These are phyloP conservation scores for Myriosclerotinia scirpicola DNA, from an alignment of 2,329 filamentous ascomycete species.

Conservation along the genomic window DNA sequence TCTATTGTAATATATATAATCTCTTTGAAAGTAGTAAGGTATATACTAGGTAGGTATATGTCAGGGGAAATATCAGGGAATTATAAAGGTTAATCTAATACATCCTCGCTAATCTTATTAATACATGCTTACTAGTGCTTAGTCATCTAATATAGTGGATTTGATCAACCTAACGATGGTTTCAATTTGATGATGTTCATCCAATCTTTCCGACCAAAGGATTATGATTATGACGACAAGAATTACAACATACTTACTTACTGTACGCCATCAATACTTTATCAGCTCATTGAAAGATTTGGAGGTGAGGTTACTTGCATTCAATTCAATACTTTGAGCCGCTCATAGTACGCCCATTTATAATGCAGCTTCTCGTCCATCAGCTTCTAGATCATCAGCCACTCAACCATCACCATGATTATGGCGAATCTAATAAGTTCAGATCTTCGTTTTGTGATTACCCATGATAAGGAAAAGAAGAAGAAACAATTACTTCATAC, in stretches of 20 bases:
- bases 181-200: neutral
- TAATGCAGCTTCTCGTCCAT: neutral
- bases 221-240: slow-evolving; percentile 8
- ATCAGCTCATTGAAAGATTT: neutral
- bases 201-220: neutral
- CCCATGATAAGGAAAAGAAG: neutral
- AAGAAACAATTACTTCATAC: neutral
- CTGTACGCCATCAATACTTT: neutral
- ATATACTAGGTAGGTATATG: neutral
- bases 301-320: slow-evolving; percentile 3
- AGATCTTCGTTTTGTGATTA: slow-evolving; percentile 6
- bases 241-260: neutral
- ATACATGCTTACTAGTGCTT: too few relatives aligned
- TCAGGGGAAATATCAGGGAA: slow-evolving; percentile 14
- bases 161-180: slow-evolving; percentile 21
- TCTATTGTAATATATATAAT: slow-evolving; percentile 4
- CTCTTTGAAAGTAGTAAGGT: slow-evolving; percentile 9
- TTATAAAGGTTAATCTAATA: neutral
- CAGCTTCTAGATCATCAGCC: neutral
- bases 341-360: too few relatives aligned
- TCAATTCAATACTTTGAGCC: slow-evolving; percentile 7
- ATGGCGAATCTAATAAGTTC: too few relatives aligned
- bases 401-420: neutral
- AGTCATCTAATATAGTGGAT: slow-evolving; percentile 19
- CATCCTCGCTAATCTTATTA: neutral